Base-by-base conservation (phyloP, 2,329 filamentous ascomycete genomes). In the Berkeleyomyces basicola region DNA sequence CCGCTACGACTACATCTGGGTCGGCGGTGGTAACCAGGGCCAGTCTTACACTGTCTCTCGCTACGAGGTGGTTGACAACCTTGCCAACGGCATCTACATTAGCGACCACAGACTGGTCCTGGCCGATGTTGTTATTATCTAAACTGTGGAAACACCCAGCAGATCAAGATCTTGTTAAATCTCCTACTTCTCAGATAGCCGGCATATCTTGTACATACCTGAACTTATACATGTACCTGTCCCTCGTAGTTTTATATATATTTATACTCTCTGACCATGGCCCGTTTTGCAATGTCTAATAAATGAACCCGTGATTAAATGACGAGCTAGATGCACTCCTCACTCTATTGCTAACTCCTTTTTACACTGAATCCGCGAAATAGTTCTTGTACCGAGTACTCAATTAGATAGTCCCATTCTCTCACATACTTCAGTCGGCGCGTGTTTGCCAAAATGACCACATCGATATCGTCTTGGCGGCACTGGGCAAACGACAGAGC, bases 41-140 rank as follows among this genome's bases (percentile, higher is more conserved):
- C 73, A 77, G 64, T 71, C 72, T 3, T 70, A 69, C 37, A 70
- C 69, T 2, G 74, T 79, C 42, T 71, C 73, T 64, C 79, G 74
- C 1, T 85, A 80, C 73, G 80, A 78, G 1, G 82, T 88, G 7
- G 68, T 87, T 59, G 70, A 77, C 16, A 88, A 87, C 69, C 72
- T 71, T 43, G 85, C 85, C 68, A 83, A 87, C 59, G 81, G 86
- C 69, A 73, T 87, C n/a, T 84, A 76, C 66, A 72, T 79, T 44
- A 87, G 83, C 64, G 86, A 88, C 68, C 85, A 88, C 70, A 74
- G 83, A 64, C 78, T 83, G 44, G 82, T 87, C 33, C 78, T 87
- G 43, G n/a, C 53, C 9, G 61, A 63, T 39, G 44, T 63, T 23
- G 49, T 43, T 7, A 31, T 33, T 11, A n/a, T 51, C 4, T 59